phyloP scores from a whole-genome alignment of 2,329 filamentous ascomycete genomes.

The Clarireedia sp. region DNA sequence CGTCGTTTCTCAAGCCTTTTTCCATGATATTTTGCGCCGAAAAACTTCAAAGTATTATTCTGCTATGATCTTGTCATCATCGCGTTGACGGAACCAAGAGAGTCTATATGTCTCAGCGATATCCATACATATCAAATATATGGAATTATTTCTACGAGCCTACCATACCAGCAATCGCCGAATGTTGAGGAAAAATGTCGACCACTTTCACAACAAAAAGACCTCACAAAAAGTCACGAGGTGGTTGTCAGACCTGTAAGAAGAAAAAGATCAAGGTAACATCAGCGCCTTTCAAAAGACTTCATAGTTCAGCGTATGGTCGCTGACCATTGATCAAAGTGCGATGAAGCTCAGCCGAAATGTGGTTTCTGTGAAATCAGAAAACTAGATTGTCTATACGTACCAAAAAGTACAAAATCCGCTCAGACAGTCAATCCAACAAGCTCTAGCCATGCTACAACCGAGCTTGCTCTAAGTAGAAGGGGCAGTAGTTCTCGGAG shows the following conservation, averaged over 20 bases:
- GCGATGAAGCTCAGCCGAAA: constrained; percentile 25
- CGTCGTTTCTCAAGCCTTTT: too few relatives aligned
- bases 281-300: not conserved
- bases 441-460: not conserved
- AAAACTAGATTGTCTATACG: constrained; percentile 22
- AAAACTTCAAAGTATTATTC: too few relatives aligned
- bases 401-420: not conserved
- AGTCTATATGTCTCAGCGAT: too few relatives aligned
- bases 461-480: not conserved
- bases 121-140: too few relatives aligned
- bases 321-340: constrained; percentile 16
- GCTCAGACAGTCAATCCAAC: not conserved
- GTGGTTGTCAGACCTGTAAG: constrained; percentile 26
- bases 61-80: too few relatives aligned
- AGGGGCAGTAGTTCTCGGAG: not conserved
- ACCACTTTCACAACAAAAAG: constrained; percentile 23
- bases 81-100: too few relatives aligned
- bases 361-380: constrained; percentile 25
- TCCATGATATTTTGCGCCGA: too few relatives aligned
- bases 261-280: constrained; percentile 27
- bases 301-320: not conserved
- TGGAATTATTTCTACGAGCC: too few relatives aligned
- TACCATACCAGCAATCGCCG: too few relatives aligned
- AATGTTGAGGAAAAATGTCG: not conserved
- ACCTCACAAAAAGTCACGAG: constrained; percentile 28